A percentile compares a stretch with the other conserved stretches of the same genome.
Conservation (phyloP, 164 flowering plant species). For the Umbilicus rupestris region DNA sequence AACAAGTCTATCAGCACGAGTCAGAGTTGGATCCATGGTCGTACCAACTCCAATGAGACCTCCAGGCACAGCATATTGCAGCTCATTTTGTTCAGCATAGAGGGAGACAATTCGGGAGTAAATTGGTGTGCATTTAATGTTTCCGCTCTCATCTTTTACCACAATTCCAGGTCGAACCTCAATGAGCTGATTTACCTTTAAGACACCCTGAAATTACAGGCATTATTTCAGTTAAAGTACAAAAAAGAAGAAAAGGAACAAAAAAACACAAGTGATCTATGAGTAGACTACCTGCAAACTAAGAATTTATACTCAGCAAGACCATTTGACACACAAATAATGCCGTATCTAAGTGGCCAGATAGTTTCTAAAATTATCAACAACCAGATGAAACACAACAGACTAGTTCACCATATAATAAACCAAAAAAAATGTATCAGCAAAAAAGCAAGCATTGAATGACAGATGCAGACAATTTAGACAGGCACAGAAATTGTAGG, state of each 20-base stretch:
- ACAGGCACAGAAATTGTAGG: too few relatives aligned
- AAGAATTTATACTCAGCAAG: too few relatives aligned
- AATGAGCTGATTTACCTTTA: conserved; percentile 75
- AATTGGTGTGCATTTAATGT: conserved; percentile 77
- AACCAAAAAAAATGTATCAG: too few relatives aligned
- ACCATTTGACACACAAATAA: too few relatives aligned
- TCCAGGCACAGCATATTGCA: conserved; percentile 96
- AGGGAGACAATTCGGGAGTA: conserved; percentile 86
- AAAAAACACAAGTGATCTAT: too few relatives aligned
- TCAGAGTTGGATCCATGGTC: conserved; percentile 84
- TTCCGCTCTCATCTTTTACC: conserved; percentile 76
- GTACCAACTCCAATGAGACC: conserved; percentile 99
- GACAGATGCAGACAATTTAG: too few relatives aligned
- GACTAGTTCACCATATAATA: background rate
- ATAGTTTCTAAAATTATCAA: background rate
- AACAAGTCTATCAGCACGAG: conserved; percentile 95
- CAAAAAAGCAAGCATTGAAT: too few relatives aligned
- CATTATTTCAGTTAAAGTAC: background rate
- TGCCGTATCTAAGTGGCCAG: background rate
- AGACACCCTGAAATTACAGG: conserved; percentile 57
- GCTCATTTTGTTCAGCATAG: conserved; percentile 91
- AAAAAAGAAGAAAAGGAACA: too few relatives aligned
- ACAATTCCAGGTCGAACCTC: conserved; percentile 97
- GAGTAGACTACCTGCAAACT: too few relatives aligned
- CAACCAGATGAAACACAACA: background rate